Evolutionary conservation across 169 alveolate genomes (phyloP).

Genomic region (Plasmodium adleri): DNA sequence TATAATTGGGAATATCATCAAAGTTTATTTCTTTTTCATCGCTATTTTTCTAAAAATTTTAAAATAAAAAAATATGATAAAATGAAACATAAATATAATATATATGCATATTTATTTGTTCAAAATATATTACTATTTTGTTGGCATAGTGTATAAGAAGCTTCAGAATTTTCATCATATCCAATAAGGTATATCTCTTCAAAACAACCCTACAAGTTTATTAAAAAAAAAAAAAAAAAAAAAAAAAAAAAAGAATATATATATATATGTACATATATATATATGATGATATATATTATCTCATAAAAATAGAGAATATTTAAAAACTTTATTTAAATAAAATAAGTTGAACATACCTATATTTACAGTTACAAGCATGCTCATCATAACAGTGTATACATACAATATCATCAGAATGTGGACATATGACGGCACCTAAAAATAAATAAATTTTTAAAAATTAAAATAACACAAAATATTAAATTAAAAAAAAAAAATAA

Average conservation of each 20-base stretch:
- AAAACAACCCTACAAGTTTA: constrained; percentile 30
- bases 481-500: background rate
- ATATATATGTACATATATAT: background rate
- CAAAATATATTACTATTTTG: constrained; percentile 38
- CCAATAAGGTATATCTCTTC: constrained; percentile 55
- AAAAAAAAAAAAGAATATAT: background rate
- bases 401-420: constrained; percentile 51
- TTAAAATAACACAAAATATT: no score
- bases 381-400: constrained; percentile 62
- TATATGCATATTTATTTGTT: background rate
- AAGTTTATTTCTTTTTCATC: constrained; percentile 30
- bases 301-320: constrained; percentile 1
- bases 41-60: constrained; percentile 13
- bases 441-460: background rate
- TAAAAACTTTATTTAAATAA: background rate
- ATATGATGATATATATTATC: background rate
- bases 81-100: background rate
- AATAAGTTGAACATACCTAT: background rate
- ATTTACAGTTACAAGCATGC: constrained; percentile 50
- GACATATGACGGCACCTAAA: constrained; percentile 70
- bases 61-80: background rate
- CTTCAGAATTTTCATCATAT: constrained; percentile 47
- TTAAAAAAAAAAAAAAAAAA: constrained; percentile 12
- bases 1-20: constrained; percentile 57
- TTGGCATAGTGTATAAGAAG: constrained; percentile 49